Evolutionary conservation across 164 flowering plant genomes (phyloP).

Genomic region (Paratinospora sagittata): DNA sequence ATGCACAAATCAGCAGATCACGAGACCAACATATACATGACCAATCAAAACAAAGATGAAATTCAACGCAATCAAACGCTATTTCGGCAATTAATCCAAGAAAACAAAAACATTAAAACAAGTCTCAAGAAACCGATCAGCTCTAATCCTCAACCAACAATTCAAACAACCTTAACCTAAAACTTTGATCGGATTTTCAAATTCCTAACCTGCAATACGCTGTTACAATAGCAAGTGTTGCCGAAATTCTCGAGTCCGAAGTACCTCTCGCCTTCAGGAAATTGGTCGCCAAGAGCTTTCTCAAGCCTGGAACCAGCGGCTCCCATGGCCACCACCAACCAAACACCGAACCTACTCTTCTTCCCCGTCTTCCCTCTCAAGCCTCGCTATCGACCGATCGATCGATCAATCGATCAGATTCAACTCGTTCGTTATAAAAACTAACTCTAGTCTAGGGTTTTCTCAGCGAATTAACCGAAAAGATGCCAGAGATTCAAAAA

Average conservation of each 20-base stretch:
- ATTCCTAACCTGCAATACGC: slow-evolving; percentile 78
- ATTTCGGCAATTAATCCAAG: not conserved
- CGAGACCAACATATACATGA: not conserved
- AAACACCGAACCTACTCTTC: slow-evolving; percentile 1
- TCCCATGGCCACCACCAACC: slow-evolving; percentile 50
- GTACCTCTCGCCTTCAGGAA: slow-evolving; percentile 96
- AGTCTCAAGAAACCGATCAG: too few relatives aligned
- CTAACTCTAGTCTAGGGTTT: slow-evolving; percentile 4
- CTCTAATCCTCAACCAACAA: not conserved
- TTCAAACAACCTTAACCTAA: not conserved
- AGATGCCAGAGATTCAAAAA: not conserved
- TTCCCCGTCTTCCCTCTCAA: not conserved
- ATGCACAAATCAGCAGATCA: not conserved
- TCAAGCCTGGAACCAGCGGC: slow-evolving; percentile 93
- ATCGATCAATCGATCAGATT: not conserved
- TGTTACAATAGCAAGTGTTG: slow-evolving; percentile 96
- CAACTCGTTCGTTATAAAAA: not conserved
- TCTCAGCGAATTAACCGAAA: not conserved
- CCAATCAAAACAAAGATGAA: not conserved
- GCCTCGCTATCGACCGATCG: not conserved
- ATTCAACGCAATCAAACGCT: not conserved
- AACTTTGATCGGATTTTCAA: not conserved
- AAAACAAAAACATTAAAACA: too few relatives aligned
- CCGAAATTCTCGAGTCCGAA: slow-evolving; percentile 97
- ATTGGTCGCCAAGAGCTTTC: slow-evolving; percentile 97